These are phyloP conservation scores for Hanseniaspora meyeri DNA, from an alignment of 805 yeast genomes.

Conservation along the genomic window DNA sequence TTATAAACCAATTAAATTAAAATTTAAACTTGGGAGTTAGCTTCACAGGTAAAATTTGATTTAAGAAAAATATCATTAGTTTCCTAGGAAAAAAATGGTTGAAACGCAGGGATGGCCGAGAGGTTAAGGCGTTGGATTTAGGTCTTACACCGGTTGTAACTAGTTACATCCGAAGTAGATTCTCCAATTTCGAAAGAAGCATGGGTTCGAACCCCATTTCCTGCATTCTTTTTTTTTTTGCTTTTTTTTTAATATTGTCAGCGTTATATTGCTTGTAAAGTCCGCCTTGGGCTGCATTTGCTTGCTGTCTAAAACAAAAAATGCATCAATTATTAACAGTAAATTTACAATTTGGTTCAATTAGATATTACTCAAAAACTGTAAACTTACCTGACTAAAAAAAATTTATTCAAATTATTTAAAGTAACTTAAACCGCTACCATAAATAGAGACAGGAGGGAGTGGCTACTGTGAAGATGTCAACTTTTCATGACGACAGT, in stretches of 20 bases:
- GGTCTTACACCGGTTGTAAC: constrained; percentile 14
- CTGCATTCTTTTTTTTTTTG: constrained; percentile 20
- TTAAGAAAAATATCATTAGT: not conserved
- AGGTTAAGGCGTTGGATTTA: constrained; percentile 28
- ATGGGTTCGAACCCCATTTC: constrained; percentile 28
- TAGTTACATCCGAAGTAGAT: constrained; percentile 3
- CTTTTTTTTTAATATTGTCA: not conserved
- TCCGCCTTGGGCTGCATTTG: too few species aligned
- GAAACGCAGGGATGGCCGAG: constrained; percentile 24
- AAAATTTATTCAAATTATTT: too few species aligned
- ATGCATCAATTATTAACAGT: too few species aligned
- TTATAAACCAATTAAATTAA: not conserved
- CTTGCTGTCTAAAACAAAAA: too few species aligned
- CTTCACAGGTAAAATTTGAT: not conserved
- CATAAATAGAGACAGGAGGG: not conserved
- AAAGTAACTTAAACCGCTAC: not conserved
- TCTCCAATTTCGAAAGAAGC: constrained; percentile 27
- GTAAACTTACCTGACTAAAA: too few species aligned
- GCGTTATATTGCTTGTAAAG: not conserved
- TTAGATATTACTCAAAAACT: too few species aligned
- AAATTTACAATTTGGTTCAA: too few species aligned
- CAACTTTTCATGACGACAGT: not conserved
- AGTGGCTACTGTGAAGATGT: not conserved
- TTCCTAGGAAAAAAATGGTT: constrained; percentile 12
- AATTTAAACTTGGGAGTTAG: not conserved